Evolutionary conservation across 2,329 filamentous ascomycete species (phyloP).

Genomic region (Beauveria bassiana): DNA sequence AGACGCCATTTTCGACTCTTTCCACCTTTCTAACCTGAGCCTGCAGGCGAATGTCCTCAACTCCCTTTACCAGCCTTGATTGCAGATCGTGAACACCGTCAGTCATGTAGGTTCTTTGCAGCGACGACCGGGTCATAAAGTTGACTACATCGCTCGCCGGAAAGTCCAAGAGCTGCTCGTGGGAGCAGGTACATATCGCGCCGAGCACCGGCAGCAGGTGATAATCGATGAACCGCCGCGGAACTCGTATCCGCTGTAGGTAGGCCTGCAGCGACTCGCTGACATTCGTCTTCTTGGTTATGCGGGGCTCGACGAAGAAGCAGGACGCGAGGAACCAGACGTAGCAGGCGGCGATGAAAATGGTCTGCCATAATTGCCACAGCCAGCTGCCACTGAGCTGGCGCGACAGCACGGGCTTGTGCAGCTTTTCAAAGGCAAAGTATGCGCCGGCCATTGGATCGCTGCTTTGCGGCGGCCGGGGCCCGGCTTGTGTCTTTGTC

Average conservation of each 20-base stretch:
- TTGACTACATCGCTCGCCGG: constrained; percentile 45
- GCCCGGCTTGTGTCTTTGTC: constrained; percentile 7
- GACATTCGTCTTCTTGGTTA: neutral
- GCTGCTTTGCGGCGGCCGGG: constrained; percentile 10
- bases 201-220: constrained; percentile 50
- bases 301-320: constrained; percentile 34
- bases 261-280: constrained; percentile 42
- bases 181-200: constrained; percentile 46
- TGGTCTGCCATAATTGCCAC: neutral
- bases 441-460: constrained; percentile 27
- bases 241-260: constrained; percentile 39
- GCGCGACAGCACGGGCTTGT: constrained; percentile 13
- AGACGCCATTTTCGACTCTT: neutral
- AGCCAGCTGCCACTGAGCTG: neutral
- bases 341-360: constrained; percentile 39
- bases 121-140: constrained; percentile 40
- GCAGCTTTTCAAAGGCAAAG: constrained; percentile 28
- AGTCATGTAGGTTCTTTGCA: constrained; percentile 43
- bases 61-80: constrained; percentile 31
- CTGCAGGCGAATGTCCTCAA: constrained; percentile 32
- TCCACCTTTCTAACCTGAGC: constrained; percentile 29
- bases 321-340: constrained; percentile 46
- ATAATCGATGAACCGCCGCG: constrained; percentile 35
- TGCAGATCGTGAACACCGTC: constrained; percentile 43
- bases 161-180: constrained; percentile 40